Evolutionary conservation across 495 filamentous ascomycete genomes (phyloP).

Genomic region (Thermothielavioides terrestris): DNA sequence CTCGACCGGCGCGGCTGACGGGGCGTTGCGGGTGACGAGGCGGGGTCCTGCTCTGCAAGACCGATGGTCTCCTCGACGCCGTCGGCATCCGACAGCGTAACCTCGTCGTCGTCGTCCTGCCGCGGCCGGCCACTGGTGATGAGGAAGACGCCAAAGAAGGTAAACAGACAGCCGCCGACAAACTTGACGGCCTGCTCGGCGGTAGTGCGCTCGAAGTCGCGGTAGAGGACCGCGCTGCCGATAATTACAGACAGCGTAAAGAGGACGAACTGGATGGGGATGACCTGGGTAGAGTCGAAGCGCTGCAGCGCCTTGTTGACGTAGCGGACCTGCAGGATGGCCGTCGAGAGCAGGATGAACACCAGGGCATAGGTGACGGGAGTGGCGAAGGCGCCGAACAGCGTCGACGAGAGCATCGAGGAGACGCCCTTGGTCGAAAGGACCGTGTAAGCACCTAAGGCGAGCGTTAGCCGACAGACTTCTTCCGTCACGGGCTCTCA

Average conservation of each 20-base stretch:
- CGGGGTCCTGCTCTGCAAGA: conserved; percentile 31
- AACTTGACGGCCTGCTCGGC: conserved; percentile 68
- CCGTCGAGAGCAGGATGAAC: conserved; percentile 68
- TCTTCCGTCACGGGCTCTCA: too few species aligned
- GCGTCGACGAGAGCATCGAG: conserved; percentile 80
- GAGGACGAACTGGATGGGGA: conserved; percentile 91
- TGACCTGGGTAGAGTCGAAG: conserved; percentile 95
- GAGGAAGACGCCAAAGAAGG: conserved; percentile 88
- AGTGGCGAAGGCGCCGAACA: conserved; percentile 80
- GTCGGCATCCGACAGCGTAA: conserved; percentile 45
- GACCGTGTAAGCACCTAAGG: conserved; percentile 83
- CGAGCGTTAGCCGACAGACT: background rate
- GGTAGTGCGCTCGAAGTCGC: conserved; percentile 80
- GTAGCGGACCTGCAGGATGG: conserved; percentile 91
- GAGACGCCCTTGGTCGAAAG: conserved; percentile 94
- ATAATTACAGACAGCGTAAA: conserved; percentile 95
- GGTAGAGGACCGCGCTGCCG: conserved; percentile 84
- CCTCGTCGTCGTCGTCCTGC: conserved; percentile 42
- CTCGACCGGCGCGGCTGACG: conserved; percentile 9
- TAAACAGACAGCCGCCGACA: conserved; percentile 77
- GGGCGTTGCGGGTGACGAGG: conserved; percentile 9
- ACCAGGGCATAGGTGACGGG: conserved; percentile 82
- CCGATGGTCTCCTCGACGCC: conserved; percentile 45
- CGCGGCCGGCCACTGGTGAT: conserved; percentile 64
- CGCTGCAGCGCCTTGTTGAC: conserved; percentile 89